Conservation (phyloP, 2,329 filamentous ascomycete genomes). For the Fusarium humuli region DNA sequence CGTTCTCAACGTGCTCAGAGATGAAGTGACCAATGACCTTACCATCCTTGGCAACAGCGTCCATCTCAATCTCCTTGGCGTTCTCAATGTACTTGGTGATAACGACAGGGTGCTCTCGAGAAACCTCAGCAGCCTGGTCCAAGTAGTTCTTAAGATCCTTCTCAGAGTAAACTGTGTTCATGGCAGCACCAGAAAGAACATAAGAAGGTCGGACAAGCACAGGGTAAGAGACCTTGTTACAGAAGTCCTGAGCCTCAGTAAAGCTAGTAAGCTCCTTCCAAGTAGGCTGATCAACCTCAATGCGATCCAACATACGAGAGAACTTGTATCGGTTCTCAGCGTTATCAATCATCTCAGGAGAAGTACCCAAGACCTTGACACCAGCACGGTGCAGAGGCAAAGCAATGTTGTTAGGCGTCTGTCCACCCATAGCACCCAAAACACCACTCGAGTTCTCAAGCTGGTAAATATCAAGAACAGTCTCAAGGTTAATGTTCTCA, state of each 20-base stretch:
- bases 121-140: conserved; percentile 91
- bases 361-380: conserved; percentile 93
- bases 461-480: conserved; percentile 92
- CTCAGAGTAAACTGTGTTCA: conserved; percentile 99
- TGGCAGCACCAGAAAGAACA: conserved; percentile 94
- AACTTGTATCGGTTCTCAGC: conserved; percentile 99
- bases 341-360: conserved; percentile 98
- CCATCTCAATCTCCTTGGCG: conserved; percentile 99
- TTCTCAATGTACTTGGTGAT: conserved; percentile 99
- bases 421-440: conserved; percentile 94
- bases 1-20: conserved; percentile 98
- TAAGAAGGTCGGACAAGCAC: conserved; percentile 97
- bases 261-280: conserved; percentile 99
- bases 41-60: conserved; percentile 92
- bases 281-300: conserved; percentile 93
- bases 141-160: conserved; percentile 91
- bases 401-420: conserved; percentile 98
- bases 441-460: conserved; percentile 86
- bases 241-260: conserved; percentile 89
- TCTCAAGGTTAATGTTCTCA: conserved; percentile 93
- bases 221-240: conserved; percentile 88
- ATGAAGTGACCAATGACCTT: conserved; percentile 95
- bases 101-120: conserved; percentile 93
- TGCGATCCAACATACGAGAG: conserved; percentile 95
- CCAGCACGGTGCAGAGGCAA: conserved; percentile 88